Evolutionary conservation across 257 asterid genomes (phyloP), one percentile per base, ranked within the genome.

Genomic region (Nicotiana tomentosiformis): DNA sequence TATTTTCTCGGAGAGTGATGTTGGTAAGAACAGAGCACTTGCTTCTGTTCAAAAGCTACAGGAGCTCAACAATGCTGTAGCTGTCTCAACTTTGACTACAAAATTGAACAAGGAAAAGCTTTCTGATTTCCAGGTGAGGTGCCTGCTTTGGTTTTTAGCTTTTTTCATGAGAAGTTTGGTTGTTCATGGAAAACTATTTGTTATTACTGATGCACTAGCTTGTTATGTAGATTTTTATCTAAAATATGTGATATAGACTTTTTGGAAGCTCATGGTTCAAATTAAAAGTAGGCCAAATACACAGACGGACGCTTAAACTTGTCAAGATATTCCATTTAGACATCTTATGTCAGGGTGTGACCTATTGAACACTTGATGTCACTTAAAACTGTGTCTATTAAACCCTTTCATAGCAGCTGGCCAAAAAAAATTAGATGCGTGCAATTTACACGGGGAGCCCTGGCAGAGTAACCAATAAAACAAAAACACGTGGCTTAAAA

Each of bases 61-160:
- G 85, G 98, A 95, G 84, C 97, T 95, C 81, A 95, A 95, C 83
- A 95, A 90, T 91, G 98, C 97, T 30, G 98, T 95, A 61, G 85
- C 90, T 12, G 84, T 95, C 87, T 88, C 96, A 5, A 88, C 97
- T 77, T 72, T 93, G 90, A 89, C 97, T 55, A 86, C 91, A 57
- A 92, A 93, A 84, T 84, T 95, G 91, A 87, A 90, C 29, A 91
- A 87, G 81, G 97, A 92, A 83, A 91, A 92, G 35, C 94, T 95
- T 64, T 89, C 97, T 62, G 86, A 88, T 80, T 95, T 90, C 83
- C 98, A 93, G 97, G 98, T 95, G 53, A 87, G 67, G 5, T 51
- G 46, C 29, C 5, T 51, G 12, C 46, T 51, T 51, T 51, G 16
- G 2, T 39, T 29, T 26, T 67, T 51, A 26, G 65, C 80, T 29